Conservation (phyloP, 495 filamentous ascomycete genomes). For the Penicillium desertorum region DNA sequence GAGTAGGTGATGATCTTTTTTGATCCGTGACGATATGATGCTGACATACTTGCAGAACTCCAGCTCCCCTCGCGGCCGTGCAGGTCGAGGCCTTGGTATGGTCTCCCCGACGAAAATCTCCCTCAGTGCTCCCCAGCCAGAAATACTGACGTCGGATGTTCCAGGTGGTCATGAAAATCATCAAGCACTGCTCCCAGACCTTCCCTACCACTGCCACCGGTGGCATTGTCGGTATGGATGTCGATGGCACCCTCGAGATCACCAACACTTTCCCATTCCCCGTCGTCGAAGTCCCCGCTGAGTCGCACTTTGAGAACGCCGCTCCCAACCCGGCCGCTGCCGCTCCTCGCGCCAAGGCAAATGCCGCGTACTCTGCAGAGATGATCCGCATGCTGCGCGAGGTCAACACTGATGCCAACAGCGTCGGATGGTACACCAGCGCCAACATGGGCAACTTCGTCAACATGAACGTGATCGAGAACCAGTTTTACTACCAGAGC, state of each 20-base stretch:
- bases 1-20: slow-evolving; percentile 34
- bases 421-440: slow-evolving; percentile 97
- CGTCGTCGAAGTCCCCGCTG: slow-evolving; percentile 70
- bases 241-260: slow-evolving; percentile 76
- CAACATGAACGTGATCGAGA: slow-evolving; percentile 92
- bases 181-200: slow-evolving; percentile 81
- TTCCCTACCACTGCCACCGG: slow-evolving; percentile 92
- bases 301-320: slow-evolving; percentile 76
- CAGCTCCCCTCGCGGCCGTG: slow-evolving; percentile 69
- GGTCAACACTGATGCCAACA: slow-evolving; percentile 98
- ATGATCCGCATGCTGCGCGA: slow-evolving; percentile 96
- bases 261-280: slow-evolving; percentile 97
- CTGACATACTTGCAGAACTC: slow-evolving; percentile 23
- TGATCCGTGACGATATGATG: neutral
- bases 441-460: slow-evolving; percentile 98
- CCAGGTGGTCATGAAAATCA: slow-evolving; percentile 94
- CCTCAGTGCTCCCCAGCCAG: slow-evolving; percentile 31
- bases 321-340: slow-evolving; percentile 77
- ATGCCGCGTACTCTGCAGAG: slow-evolving; percentile 85
- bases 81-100: slow-evolving; percentile 82
- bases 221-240: slow-evolving; percentile 90
- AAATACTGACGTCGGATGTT: slow-evolving; percentile 29
- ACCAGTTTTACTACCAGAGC: slow-evolving; percentile 95
- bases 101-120: slow-evolving; percentile 34
- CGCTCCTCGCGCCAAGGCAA: slow-evolving; percentile 88